phyloP scores from a whole-genome alignment of 257 asterid species.

The Gardenia jasminoides region DNA sequence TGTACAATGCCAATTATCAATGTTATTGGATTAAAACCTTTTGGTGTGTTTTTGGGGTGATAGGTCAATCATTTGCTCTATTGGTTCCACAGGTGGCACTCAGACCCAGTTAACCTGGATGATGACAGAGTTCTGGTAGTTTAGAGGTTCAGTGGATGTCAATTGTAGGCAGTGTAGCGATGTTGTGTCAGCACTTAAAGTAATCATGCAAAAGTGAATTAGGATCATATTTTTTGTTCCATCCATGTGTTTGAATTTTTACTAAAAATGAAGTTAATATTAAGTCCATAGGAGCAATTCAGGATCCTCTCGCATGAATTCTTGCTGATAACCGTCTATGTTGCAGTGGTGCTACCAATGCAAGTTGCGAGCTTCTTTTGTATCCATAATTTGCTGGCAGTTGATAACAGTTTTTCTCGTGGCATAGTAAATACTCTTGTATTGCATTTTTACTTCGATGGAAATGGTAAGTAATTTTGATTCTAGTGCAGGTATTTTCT shows the following conservation, averaged over 20 bases:
- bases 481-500: slow-evolving; percentile 54
- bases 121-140: background rate
- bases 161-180: background rate
- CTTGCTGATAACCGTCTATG: background rate
- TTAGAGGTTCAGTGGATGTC: background rate
- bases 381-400: background rate
- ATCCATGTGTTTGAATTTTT: background rate
- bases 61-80: no score
- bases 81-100: background rate
- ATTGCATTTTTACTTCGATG: slow-evolving; percentile 16
- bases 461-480: slow-evolving; percentile 21
- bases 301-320: background rate
- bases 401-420: background rate
- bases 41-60: no score
- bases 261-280: background rate
- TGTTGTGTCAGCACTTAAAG: background rate
- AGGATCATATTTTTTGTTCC: no score
- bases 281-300: background rate
- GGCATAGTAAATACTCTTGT: background rate
- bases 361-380: background rate
- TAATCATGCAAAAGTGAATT: background rate
- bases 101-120: background rate
- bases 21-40: no score
- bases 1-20: no score
- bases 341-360: background rate